Evolutionary conservation across 2,329 filamentous ascomycete species (phyloP).

Genomic region (Hypoxylon sp.): DNA sequence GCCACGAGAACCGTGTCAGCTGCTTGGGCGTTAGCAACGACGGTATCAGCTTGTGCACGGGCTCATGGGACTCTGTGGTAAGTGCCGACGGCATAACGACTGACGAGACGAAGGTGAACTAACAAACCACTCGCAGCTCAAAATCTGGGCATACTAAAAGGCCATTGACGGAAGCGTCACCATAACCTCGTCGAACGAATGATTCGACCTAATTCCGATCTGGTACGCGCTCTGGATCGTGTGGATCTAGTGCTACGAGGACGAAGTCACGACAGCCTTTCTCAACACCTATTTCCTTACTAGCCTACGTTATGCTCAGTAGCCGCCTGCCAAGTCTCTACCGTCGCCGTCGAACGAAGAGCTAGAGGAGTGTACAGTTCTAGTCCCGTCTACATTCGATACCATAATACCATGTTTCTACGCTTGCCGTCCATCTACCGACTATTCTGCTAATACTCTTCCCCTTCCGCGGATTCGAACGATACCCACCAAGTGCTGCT

Average conservation of each 20-base stretch:
- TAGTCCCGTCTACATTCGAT: conserved; percentile 34
- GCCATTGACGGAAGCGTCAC: conserved; percentile 17
- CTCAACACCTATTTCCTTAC: conserved; percentile 46
- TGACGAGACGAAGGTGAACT: conserved; percentile 60
- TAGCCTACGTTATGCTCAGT: conserved; percentile 43
- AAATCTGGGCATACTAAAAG: conserved; percentile 84
- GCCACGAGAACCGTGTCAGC: conserved; percentile 98
- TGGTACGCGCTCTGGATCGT: conserved; percentile 52
- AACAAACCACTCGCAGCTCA: conserved; percentile 65
- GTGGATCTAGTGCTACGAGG: conserved; percentile 53
- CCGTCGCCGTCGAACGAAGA: conserved; percentile 35
- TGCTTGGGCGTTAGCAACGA: conserved; percentile 99
- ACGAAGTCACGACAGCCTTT: conserved; percentile 58
- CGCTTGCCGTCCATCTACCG: conserved; percentile 22
- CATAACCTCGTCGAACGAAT: conserved; percentile 30
- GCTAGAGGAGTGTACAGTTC: conserved; percentile 36
- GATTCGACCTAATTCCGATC: conserved; percentile 51
- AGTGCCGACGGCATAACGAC: conserved; percentile 51
- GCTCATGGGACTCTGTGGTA: conserved; percentile 99
- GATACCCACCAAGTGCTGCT: conserved; percentile 10
- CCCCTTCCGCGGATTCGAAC: conserved; percentile 18
- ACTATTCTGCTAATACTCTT: conserved; percentile 31
- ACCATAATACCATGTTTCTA: conserved; percentile 41
- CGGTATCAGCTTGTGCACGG: conserved; percentile 98
- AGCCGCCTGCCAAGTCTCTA: conserved; percentile 37